Evolutionary conservation across 768 basidiomycete species (phyloP), one percentile per base, ranked within the genome.

Genomic region (Tylopilus vinaceipallidus): DNA sequence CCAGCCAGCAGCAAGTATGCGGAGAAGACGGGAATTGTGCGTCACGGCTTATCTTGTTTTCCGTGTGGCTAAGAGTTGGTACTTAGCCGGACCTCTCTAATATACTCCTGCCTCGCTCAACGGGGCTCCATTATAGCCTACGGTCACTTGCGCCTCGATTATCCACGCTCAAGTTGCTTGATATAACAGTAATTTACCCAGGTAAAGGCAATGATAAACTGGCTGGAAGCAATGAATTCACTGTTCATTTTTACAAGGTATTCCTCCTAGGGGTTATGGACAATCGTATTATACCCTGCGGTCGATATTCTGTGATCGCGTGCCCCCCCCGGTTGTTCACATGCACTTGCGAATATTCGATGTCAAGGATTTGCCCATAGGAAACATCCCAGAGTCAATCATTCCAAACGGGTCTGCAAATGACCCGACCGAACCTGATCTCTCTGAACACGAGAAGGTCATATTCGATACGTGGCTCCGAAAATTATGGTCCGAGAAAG

Each of bases 161-260:
- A 20, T 86, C 86, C 23, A 77, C 78, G 46, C 73, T 99, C 50
- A 81, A 84, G 56, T 67, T 99, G 12, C 73, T 98, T n/a, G 97
- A 98, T 64, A 73, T 97, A 38, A 98, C 97, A 0, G 76, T 95
- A 53, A 81, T 86, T 23, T 99, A 99, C 70, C 91, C 93, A 55
- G 94, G 94, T 83, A 65, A 56, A 36, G 29, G 33, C 33, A 44
- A 32, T 22, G n/a, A 38, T 11, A 32, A 34, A 23, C 16, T 14
- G 20, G 24, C n/a, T 3, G 6, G 11, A 19, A 14, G 23, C n/a
- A 6, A 13, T 24, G 6, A 14, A 19, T 36, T 51, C 34, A 62
- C 39, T 9, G 2, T 35, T 23, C 13, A 33, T 22, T 30, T 37
- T 51, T 20, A n/a, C 17, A 54, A 90, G 88, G 88, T 10, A 79